Conservation (phyloP, 2,329 filamentous ascomycete genomes). For the Penicillium glabrum region DNA sequence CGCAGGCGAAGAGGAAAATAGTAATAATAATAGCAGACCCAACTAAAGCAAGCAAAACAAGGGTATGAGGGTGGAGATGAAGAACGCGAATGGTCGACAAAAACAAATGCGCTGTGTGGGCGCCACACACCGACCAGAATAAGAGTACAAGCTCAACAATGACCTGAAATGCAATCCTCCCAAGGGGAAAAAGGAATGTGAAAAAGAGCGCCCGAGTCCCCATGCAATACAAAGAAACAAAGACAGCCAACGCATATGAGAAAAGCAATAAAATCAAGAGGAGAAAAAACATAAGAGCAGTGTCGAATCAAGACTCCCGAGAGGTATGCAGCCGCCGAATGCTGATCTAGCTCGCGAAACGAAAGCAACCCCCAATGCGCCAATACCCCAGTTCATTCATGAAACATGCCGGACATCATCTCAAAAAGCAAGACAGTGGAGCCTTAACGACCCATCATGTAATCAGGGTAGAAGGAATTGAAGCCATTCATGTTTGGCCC, state of each 20-base stretch:
- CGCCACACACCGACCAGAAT: conserved; percentile 25
- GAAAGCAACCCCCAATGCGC: conserved; percentile 40
- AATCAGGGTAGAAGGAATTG: conserved; percentile 46
- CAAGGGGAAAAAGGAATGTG: conserved; percentile 28
- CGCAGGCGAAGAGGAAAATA: conserved; percentile 11
- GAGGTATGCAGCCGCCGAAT: conserved; percentile 40
- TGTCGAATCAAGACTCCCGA: conserved; percentile 37
- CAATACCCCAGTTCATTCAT: conserved; percentile 40
- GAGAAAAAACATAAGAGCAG: conserved; percentile 26
- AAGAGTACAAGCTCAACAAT: conserved; percentile 29
- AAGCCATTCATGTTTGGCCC: conserved; percentile 35
- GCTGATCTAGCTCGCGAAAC: conserved; percentile 43
- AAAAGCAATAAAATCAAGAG: conserved; percentile 18
- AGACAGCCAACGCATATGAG: conserved; percentile 17
- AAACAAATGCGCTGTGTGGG: conserved; percentile 22
- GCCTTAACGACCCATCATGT: conserved; percentile 49
- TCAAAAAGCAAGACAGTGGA: conserved; percentile 24
- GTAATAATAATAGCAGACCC: background rate
- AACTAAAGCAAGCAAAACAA: conserved; percentile 22
- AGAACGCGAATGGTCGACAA: conserved; percentile 21
- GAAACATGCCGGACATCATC: conserved; percentile 46
- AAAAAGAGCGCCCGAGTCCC: conserved; percentile 32
- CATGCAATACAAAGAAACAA: conserved; percentile 30
- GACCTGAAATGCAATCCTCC: conserved; percentile 32
- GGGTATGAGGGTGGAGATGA: conserved; percentile 35